Conservation (phyloP, 2,329 filamentous ascomycete genomes). For the Cytospora mali region DNA sequence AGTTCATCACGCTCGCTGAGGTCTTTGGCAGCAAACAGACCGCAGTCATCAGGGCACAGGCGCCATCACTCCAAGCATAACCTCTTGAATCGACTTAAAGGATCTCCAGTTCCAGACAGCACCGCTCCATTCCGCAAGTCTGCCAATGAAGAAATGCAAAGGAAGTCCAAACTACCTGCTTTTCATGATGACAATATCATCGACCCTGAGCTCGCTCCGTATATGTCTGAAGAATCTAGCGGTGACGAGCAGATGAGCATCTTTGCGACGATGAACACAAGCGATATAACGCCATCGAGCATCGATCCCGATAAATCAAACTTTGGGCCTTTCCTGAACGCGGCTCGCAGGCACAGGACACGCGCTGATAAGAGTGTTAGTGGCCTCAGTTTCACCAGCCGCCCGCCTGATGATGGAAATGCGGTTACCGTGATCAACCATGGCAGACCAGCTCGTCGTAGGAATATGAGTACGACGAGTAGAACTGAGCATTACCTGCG, state of each 20-base stretch:
- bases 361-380: constrained; percentile 75
- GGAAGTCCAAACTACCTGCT: constrained; percentile 74
- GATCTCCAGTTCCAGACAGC: constrained; percentile 65
- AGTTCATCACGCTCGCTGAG: constrained; percentile 89
- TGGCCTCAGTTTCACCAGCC: constrained; percentile 68
- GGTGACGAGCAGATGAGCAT: constrained; percentile 91
- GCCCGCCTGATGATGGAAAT: constrained; percentile 68
- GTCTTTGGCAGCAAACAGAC: constrained; percentile 68
- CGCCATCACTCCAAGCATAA: constrained; percentile 88
- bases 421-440: constrained; percentile 61
- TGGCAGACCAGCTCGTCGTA: constrained; percentile 66
- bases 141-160: constrained; percentile 65
- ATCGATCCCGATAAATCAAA: constrained; percentile 75
- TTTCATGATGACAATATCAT: constrained; percentile 99
- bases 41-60: constrained; percentile 79
- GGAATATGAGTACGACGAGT: constrained; percentile 85
- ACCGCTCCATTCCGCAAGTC: constrained; percentile 84
- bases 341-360: constrained; percentile 73
- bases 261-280: constrained; percentile 72
- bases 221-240: constrained; percentile 94
- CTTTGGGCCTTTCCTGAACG: constrained; percentile 71
- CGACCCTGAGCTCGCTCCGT: constrained; percentile 91
- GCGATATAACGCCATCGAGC: constrained; percentile 64
- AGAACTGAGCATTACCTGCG: constrained; percentile 67
- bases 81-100: constrained; percentile 74